Evolutionary conservation across 2,329 filamentous ascomycete genomes (phyloP).

Genomic region (Stagonosporopsis cucurbitacearum): DNA sequence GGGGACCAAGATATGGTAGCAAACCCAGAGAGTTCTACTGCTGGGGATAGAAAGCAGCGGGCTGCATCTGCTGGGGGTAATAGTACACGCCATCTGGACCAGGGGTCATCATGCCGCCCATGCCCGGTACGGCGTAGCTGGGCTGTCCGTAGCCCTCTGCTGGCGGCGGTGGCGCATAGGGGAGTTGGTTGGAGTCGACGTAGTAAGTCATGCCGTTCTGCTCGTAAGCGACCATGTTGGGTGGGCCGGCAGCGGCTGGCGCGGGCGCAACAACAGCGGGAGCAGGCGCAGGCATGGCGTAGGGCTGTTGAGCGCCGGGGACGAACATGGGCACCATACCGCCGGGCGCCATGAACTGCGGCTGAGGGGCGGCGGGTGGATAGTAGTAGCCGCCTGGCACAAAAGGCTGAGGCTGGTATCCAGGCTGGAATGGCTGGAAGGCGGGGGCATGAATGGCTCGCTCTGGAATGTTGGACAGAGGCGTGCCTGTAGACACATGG

Average conservation of each 20-base stretch:
- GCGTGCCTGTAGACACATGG: conserved; percentile 76
- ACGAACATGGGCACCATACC: conserved; percentile 64
- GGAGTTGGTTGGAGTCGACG: conserved; percentile 78
- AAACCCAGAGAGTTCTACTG: conserved; percentile 23
- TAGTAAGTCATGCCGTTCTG: conserved; percentile 97
- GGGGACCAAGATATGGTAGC: too few species aligned
- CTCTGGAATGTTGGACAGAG: conserved; percentile 90
- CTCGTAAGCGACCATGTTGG: conserved; percentile 77
- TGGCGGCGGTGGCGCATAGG: conserved; percentile 49
- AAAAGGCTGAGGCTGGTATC: conserved; percentile 58
- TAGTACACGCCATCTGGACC: conserved; percentile 61
- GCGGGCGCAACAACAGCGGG: conserved; percentile 46
- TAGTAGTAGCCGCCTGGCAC: conserved; percentile 68
- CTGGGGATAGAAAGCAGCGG: conserved; percentile 64
- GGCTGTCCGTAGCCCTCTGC: conserved; percentile 52
- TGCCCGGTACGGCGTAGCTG: conserved; percentile 66
- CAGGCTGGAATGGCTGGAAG: conserved; percentile 73
- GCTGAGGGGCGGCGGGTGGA: conserved; percentile 46
- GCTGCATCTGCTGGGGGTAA: conserved; percentile 62
- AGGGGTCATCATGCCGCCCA: conserved; percentile 80
- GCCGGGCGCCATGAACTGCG: conserved; percentile 54
- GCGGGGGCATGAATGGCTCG: conserved; percentile 87
- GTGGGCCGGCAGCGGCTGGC: conserved; percentile 48
- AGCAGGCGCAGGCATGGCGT: conserved; percentile 40
- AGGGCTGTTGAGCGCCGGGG: conserved; percentile 60